Conservation (phyloP, 192 early-diverging fungal genomes). For the Linnemannia zychae region DNA sequence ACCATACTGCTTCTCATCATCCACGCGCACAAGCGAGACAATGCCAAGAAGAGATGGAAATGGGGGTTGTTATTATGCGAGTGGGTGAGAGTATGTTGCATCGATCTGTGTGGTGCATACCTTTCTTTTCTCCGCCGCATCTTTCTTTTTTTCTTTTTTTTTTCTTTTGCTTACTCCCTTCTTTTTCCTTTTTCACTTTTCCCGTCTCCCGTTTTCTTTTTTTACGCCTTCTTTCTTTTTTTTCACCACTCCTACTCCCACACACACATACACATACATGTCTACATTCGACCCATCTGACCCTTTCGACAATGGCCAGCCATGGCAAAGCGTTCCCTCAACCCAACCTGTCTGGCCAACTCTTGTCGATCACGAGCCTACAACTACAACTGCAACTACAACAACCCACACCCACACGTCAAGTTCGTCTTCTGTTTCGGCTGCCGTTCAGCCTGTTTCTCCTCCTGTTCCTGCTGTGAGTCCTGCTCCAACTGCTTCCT, state of each 20-base stretch:
- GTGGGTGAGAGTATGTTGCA: neutral
- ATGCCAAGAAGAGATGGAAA: neutral
- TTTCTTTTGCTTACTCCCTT: neutral
- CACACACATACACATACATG: neutral
- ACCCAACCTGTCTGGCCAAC: neutral
- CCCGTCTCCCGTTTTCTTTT: neutral
- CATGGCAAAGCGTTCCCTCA: conserved; percentile 33
- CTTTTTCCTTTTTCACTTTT: neutral
- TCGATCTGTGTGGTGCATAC: neutral
- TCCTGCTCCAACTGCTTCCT: neutral
- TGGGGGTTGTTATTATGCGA: neutral
- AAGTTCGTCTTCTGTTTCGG: neutral
- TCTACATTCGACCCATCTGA: conserved; percentile 24
- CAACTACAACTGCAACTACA: conserved; percentile 7
- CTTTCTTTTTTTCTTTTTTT: neutral
- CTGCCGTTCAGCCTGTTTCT: neutral
- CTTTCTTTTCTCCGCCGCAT: neutral
- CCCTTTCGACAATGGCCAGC: conserved; percentile 43
- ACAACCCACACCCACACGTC: neutral
- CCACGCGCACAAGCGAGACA: neutral
- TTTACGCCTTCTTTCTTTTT: neutral
- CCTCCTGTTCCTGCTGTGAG: neutral
- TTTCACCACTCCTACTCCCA: neutral
- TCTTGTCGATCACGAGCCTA: neutral
- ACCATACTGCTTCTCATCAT: neutral